phyloP scores from a whole-genome alignment of 768 basidiomycete species.

The Tylopilus sp. region DNA sequence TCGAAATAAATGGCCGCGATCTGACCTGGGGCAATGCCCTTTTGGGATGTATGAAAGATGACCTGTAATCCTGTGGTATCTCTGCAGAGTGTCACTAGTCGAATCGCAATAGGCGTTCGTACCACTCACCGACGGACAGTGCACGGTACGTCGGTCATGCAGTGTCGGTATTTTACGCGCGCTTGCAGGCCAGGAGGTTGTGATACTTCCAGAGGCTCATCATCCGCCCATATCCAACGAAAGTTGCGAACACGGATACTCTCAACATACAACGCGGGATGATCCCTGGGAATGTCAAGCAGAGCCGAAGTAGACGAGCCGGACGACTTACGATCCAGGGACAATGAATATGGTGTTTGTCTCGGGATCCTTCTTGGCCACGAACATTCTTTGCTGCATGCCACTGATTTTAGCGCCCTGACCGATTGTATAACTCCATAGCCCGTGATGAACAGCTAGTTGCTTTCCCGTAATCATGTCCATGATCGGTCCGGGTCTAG shows the following conservation, averaged over 20 bases:
- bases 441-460: slow-evolving; percentile 63
- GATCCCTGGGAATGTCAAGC: slow-evolving; percentile 41
- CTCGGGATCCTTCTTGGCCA: slow-evolving; percentile 62
- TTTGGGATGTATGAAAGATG: slow-evolving; percentile 54
- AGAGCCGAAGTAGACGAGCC: neutral
- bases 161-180: slow-evolving; percentile 65
- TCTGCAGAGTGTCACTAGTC: slow-evolving; percentile 15
- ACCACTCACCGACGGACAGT: slow-evolving; percentile 45
- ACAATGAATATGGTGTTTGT: slow-evolving; percentile 75
- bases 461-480: slow-evolving; percentile 50
- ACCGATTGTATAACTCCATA: slow-evolving; percentile 87
- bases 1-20: slow-evolving; percentile 70
- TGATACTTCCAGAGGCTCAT: slow-evolving; percentile 46
- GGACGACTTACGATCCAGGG: slow-evolving; percentile 55
- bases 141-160: slow-evolving; percentile 56
- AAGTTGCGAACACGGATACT: slow-evolving; percentile 47
- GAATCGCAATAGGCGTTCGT: neutral
- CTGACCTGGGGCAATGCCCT: slow-evolving; percentile 78
- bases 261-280: slow-evolving; percentile 51
- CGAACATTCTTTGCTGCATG: slow-evolving; percentile 60
- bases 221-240: slow-evolving; percentile 74
- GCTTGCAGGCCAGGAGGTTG: slow-evolving; percentile 44
- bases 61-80: slow-evolving; percentile 36
- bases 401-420: slow-evolving; percentile 71
- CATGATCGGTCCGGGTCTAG: slow-evolving; percentile 68